phyloP scores from a whole-genome alignment of 1,284 basidiomycete species.

The Fomitopsis schrenkii region DNA sequence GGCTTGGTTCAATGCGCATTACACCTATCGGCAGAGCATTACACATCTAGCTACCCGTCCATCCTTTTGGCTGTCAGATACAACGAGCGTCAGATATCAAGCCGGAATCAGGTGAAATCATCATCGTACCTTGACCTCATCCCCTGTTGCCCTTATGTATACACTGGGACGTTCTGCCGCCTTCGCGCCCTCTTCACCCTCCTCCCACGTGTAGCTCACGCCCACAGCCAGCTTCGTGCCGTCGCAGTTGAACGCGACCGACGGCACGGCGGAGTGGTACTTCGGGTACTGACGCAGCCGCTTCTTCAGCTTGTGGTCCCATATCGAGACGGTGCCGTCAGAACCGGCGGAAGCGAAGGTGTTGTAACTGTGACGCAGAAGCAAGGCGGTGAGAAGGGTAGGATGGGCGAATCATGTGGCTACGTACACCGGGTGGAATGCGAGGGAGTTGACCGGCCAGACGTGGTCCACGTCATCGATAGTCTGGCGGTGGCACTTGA shows the following conservation, averaged over 20 bases:
- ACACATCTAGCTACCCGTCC: slow-evolving; percentile 15
- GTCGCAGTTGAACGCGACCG: slow-evolving; percentile 79
- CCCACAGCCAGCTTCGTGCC: slow-evolving; percentile 81
- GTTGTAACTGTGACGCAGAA: slow-evolving; percentile 57
- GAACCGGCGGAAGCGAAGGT: slow-evolving; percentile 95
- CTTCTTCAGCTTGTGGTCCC: slow-evolving; percentile 98
- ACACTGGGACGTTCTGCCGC: slow-evolving; percentile 36
- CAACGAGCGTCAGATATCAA: neutral
- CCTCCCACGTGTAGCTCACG: slow-evolving; percentile 85
- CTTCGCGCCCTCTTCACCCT: slow-evolving; percentile 68
- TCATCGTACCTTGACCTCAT: slow-evolving; percentile 54
- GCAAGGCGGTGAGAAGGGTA: neutral
- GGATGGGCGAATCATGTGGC: neutral
- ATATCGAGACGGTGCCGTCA: slow-evolving; percentile 88
- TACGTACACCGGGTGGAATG: slow-evolving; percentile 84
- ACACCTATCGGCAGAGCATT: neutral
- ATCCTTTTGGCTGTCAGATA: slow-evolving; percentile 25
- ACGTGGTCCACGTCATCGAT: slow-evolving; percentile 94
- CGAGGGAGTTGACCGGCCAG: slow-evolving; percentile 95
- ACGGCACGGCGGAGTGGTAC: slow-evolving; percentile 68
- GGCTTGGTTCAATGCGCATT: neutral
- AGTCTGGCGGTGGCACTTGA: slow-evolving; percentile 93
- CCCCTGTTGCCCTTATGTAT: slow-evolving; percentile 33
- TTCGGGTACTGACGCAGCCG: slow-evolving; percentile 86
- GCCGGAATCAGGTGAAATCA: too few relatives aligned